A percentile compares a stretch with the other conserved stretches of the same genome.
Evolutionary conservation across 768 basidiomycete species (phyloP).

Genomic region (Mrakia gelida): DNA sequence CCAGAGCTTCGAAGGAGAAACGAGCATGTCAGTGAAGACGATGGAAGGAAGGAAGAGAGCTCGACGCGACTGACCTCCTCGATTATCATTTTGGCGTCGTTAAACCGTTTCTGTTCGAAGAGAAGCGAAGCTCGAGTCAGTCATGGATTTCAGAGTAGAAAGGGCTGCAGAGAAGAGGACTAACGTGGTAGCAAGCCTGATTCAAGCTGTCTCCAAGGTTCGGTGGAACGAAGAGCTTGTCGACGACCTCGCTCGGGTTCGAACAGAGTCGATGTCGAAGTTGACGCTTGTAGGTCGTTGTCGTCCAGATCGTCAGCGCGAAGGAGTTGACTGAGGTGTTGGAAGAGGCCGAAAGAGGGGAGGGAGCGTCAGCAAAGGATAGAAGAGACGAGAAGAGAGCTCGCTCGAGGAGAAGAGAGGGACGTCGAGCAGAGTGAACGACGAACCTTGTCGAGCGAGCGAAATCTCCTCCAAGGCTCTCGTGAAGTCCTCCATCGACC

Average conservation of each 20-base stretch:
- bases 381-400: background rate
- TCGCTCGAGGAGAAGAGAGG: background rate
- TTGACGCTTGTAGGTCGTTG: slow-evolving; percentile 44
- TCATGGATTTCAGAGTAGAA: background rate
- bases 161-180: slow-evolving; percentile 5
- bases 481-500: slow-evolving; percentile 41
- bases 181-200: slow-evolving; percentile 42
- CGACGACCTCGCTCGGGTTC: slow-evolving; percentile 38
- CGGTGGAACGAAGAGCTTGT: slow-evolving; percentile 44
- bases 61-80: background rate
- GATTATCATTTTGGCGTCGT: slow-evolving; percentile 41
- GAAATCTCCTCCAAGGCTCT: slow-evolving; percentile 40
- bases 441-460: slow-evolving; percentile 39
- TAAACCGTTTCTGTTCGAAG: slow-evolving; percentile 36
- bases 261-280: slow-evolving; percentile 38
- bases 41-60: too few species aligned
- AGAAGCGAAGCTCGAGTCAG: background rate
- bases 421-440: too few species aligned
- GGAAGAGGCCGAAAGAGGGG: background rate
- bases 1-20: slow-evolving; percentile 37
- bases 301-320: slow-evolving; percentile 42
- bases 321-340: slow-evolving; percentile 37
- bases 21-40: background rate
- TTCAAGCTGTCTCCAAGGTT: slow-evolving; percentile 43
- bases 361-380: background rate